These are phyloP conservation scores for Aspergillus kassunensis DNA, from an alignment of 495 filamentous ascomycete genomes.

Conservation along the genomic window DNA sequence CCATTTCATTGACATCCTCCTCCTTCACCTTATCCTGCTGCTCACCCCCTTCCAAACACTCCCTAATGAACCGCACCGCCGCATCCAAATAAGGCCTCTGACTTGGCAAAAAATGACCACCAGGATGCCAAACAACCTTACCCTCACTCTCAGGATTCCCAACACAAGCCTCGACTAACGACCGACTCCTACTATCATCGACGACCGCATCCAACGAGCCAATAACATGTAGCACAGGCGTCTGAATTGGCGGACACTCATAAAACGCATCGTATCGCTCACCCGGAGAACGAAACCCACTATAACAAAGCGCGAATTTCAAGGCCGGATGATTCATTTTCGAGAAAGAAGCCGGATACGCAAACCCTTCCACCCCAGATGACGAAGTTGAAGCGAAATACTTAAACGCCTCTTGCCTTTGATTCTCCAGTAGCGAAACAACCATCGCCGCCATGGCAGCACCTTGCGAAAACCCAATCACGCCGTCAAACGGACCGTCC, in stretches of 20 bases:
- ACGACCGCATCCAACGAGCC: slow-evolving; percentile 88
- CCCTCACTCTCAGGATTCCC: slow-evolving; percentile 48
- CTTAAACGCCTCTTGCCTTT: slow-evolving; percentile 45
- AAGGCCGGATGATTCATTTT: slow-evolving; percentile 50
- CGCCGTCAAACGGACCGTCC: slow-evolving; percentile 65
- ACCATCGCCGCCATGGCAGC: slow-evolving; percentile 60
- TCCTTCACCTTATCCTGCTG: slow-evolving; percentile 39
- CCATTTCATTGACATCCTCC: slow-evolving; percentile 60
- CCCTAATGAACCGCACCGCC: slow-evolving; percentile 69
- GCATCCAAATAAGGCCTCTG: slow-evolving; percentile 73
- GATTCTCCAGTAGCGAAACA: slow-evolving; percentile 62
- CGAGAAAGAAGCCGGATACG: slow-evolving; percentile 52
- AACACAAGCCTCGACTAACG: slow-evolving; percentile 64
- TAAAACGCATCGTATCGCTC: slow-evolving; percentile 65
- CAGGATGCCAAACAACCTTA: slow-evolving; percentile 77
- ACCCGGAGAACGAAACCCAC: slow-evolving; percentile 69
- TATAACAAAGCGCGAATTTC: slow-evolving; percentile 76
- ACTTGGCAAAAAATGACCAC: slow-evolving; percentile 87
- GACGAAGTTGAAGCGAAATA: slow-evolving; percentile 13
- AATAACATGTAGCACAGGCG: slow-evolving; percentile 77
- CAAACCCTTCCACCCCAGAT: slow-evolving; percentile 29
- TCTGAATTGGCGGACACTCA: slow-evolving; percentile 63
- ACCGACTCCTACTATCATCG: slow-evolving; percentile 63
- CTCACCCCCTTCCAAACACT: slow-evolving; percentile 41
- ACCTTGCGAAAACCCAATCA: slow-evolving; percentile 75